Evolutionary conservation across 768 basidiomycete genomes (phyloP).

Genomic region (Trametes sanguinea): DNA sequence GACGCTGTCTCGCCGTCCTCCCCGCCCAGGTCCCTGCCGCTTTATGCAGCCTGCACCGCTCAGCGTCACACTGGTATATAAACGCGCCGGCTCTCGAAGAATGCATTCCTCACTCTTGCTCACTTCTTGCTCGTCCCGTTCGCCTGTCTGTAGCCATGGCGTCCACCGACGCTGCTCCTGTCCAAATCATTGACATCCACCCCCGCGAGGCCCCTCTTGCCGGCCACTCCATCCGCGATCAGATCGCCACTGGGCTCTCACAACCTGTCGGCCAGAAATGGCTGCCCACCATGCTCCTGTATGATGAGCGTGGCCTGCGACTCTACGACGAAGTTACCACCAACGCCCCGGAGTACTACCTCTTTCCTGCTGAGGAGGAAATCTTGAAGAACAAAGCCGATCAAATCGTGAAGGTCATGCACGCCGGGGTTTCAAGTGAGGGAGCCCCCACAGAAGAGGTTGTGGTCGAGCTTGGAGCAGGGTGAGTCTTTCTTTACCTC

Average conservation of each 20-base stretch:
- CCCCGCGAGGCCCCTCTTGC: slow-evolving; percentile 5
- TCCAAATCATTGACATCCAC: slow-evolving; percentile 31
- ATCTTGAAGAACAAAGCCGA: slow-evolving; percentile 72
- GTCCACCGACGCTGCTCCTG: neutral
- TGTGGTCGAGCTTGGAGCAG: slow-evolving; percentile 91
- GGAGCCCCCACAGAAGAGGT: slow-evolving; percentile 46
- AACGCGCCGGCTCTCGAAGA: neutral
- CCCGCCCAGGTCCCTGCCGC: neutral
- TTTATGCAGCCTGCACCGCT: neutral
- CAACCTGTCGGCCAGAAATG: slow-evolving; percentile 56
- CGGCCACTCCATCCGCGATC: slow-evolving; percentile 36
- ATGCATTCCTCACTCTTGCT: neutral
- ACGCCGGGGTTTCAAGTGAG: slow-evolving; percentile 37
- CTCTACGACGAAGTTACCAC: slow-evolving; percentile 88
- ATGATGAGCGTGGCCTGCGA: slow-evolving; percentile 82
- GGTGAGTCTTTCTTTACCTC: slow-evolving; percentile 55
- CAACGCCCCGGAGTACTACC: slow-evolving; percentile 80
- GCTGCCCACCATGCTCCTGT: slow-evolving; percentile 82
- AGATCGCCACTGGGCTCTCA: slow-evolving; percentile 58
- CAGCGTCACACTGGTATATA: slow-evolving; percentile 8
- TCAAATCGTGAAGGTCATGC: slow-evolving; percentile 78
- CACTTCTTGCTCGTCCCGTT: neutral
- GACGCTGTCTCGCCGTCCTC: slow-evolving; percentile 8
- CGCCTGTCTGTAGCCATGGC: slow-evolving; percentile 4
- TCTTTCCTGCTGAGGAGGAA: slow-evolving; percentile 85